Percentiles rank a stretch among this genome's conserved stretches.
phyloP scores from a whole-genome alignment of 148 eudicot species.

The Heliosperma pusillum region DNA sequence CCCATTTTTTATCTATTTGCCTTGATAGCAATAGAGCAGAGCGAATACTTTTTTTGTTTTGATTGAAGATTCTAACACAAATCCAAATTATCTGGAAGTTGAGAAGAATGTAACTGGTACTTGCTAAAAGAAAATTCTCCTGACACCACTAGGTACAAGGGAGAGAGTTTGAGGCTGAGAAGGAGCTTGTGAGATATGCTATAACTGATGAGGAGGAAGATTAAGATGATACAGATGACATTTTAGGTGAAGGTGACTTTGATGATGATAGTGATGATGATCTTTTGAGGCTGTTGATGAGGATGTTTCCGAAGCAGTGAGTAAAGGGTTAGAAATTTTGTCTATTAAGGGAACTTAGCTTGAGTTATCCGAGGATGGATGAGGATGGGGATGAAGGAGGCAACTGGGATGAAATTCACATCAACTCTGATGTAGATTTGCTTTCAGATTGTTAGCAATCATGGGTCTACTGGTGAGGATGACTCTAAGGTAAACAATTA shows the following conservation, averaged over 20 bases:
- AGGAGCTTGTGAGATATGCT: too few relatives aligned
- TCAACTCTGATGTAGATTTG: background rate
- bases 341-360: too few relatives aligned
- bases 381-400: background rate
- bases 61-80: too few relatives aligned
- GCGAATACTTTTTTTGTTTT: too few relatives aligned
- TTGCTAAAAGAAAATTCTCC: background rate
- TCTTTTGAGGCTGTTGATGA: background rate
- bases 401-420: background rate
- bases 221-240: background rate
- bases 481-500: background rate
- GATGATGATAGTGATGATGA: constrained; percentile 2
- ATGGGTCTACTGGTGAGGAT: background rate
- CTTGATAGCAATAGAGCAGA: too few relatives aligned
- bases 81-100: too few relatives aligned
- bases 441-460: background rate
- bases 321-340: background rate
- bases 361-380: background rate
- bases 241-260: background rate
- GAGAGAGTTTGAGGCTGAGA: too few relatives aligned
- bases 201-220: too few relatives aligned
- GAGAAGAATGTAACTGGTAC: too few relatives aligned
- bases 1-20: too few relatives aligned
- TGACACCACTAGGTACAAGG: too few relatives aligned
- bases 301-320: background rate